These are phyloP conservation scores for Microdochium nivale DNA, from an alignment of 2,329 filamentous ascomycete genomes.

Conservation along the genomic window DNA sequence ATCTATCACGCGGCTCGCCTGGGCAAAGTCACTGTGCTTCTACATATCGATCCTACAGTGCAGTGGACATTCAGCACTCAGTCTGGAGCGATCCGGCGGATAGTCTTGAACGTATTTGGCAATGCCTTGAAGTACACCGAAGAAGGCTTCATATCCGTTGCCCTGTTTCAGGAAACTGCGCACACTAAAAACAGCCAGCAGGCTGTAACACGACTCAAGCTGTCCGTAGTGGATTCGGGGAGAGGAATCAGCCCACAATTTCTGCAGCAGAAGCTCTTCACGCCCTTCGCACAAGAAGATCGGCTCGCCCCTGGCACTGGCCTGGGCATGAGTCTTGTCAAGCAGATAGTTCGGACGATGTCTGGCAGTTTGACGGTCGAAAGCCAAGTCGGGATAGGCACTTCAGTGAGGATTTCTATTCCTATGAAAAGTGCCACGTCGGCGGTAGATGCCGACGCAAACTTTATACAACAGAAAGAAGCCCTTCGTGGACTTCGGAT, in stretches of 20 bases:
- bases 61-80: neutral
- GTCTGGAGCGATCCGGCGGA: conserved; percentile 14
- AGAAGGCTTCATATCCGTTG: conserved; percentile 31
- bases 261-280: conserved; percentile 50
- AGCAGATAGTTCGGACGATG: conserved; percentile 47
- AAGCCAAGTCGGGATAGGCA: conserved; percentile 19
- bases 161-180: conserved; percentile 13
- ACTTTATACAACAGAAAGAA: conserved; percentile 6
- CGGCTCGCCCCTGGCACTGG: conserved; percentile 51
- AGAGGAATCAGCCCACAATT: conserved; percentile 57
- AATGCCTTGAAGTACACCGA: conserved; percentile 45
- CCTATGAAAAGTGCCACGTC: neutral
- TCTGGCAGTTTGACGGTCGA: conserved; percentile 51
- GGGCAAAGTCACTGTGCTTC: neutral
- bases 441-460: neutral
- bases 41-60: neutral
- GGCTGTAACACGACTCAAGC: conserved; percentile 4
- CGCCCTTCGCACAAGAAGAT: conserved; percentile 58
- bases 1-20: neutral
- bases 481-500: conserved; percentile 22
- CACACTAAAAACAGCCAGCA: neutral
- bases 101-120: conserved; percentile 43
- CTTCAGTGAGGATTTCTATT: neutral
- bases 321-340: conserved; percentile 57
- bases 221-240: conserved; percentile 55